Evolutionary conservation across 495 filamentous ascomycete genomes (phyloP), one percentile per base, ranked within the genome.

Genomic region (Penicillium diatomitis): DNA sequence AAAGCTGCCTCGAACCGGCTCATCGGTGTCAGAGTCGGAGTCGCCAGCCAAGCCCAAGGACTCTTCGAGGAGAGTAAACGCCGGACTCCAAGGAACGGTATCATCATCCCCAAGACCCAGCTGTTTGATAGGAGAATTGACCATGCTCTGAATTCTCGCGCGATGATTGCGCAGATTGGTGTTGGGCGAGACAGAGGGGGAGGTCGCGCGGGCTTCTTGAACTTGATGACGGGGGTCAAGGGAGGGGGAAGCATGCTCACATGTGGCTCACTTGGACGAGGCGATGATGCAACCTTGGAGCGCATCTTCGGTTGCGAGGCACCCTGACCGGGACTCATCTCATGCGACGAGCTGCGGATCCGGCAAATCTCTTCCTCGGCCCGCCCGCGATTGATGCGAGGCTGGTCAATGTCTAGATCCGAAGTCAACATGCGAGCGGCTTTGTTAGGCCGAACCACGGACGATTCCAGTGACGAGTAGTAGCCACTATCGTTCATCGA

Each of bases 381-480:
- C 39, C 92, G 83, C 27, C 92, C 92, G 46, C 87, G 81, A 68
- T 90, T 95, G 47, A 90, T 81, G 42, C 81, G 80, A 32, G 82
- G 85, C 10, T 83, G 83, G 39, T 88, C 86, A 32, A 84, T 75
- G 54, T 83, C 80, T 28, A 77, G 55, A 51, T 88, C 88, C 2
- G 87, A 88, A 6, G 82, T 85, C 47, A 85, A 67, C 3, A 87
- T 74, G 48, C 80, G 69, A 5, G 70, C 72, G 33, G 70, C 60
- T 46, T 79, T 79, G 45, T 81, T 80, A 30, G 84, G 82, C 32
- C 90, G 78, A 55, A 87, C 74, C n/a, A 76, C 88, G 0, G 92
- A 96, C 1, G 92, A 97, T 39, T 96, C 92, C n/a, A 98, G 70
- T 0, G 91, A 96, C 2, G 92, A 98, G 57, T 95, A 95, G 64